Conservation (phyloP, 352 stramenopile genomes). For the Pythium dissotocum region DNA sequence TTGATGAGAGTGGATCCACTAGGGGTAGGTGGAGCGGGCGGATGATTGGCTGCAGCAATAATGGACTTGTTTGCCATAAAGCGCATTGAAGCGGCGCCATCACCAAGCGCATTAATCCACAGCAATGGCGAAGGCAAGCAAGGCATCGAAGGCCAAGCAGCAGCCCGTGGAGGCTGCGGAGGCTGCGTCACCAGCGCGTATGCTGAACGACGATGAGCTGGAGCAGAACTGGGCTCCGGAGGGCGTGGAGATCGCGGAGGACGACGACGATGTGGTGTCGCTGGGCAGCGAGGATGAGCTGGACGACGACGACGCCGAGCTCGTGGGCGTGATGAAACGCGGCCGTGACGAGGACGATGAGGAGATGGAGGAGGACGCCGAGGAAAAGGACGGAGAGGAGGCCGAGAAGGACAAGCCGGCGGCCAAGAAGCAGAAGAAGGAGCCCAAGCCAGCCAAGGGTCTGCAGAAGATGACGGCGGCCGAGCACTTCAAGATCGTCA, state of each 20-base stretch:
- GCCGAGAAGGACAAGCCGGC: conserved; percentile 15
- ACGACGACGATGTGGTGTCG: conserved; percentile 50
- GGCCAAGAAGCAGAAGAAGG: conserved; percentile 65
- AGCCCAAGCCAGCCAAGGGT: conserved; percentile 54
- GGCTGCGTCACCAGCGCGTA: neutral
- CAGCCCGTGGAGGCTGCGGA: no score
- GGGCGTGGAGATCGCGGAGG: conserved; percentile 26
- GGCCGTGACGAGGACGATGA: conserved; percentile 34
- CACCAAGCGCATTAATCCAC: neutral
- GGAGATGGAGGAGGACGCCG: neutral
- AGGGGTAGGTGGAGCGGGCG: conserved; percentile 20
- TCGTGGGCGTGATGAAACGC: conserved; percentile 39
- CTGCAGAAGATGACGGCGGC: conserved; percentile 75
- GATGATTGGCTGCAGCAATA: conserved; percentile 32
- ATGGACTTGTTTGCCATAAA: conserved; percentile 9
- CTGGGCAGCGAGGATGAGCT: conserved; percentile 82
- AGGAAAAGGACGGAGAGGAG: conserved; percentile 15
- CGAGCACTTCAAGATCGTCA: conserved; percentile 85
- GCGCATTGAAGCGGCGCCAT: conserved; percentile 23
- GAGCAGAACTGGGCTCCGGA: conserved; percentile 38
- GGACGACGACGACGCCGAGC: conserved; percentile 68
- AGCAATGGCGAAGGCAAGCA: conserved; percentile 14
- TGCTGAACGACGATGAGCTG: conserved; percentile 40
- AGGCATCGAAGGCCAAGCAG: conserved; percentile 7
- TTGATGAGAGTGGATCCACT: conserved; percentile 23